Percentiles rank a stretch among this genome's conserved stretches.
phyloP scores from a whole-genome alignment of 345 rosid species.

The Citrus glauca region DNA sequence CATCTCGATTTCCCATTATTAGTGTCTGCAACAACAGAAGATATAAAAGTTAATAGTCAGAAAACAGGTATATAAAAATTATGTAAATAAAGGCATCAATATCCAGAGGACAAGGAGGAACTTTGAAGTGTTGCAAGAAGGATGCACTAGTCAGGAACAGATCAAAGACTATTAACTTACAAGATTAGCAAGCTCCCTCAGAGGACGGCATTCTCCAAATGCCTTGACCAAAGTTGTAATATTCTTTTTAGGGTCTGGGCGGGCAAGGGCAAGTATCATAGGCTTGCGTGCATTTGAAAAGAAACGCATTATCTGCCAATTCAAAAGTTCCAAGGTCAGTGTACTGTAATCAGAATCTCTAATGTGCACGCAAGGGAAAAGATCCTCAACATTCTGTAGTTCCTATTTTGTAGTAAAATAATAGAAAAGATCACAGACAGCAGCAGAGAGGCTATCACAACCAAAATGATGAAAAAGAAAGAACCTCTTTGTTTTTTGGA shows the following conservation, averaged over 20 bases:
- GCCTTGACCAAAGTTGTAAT: constrained; percentile 77
- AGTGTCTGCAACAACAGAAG: constrained; percentile 49
- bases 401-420: background rate
- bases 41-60: background rate
- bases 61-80: background rate
- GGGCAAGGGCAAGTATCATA: constrained; percentile 84
- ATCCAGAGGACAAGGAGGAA: background rate
- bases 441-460: background rate
- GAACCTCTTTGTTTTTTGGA: background rate
- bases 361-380: background rate
- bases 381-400: background rate
- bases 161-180: constrained; percentile 30
- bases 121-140: background rate
- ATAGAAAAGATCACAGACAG: background rate
- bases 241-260: constrained; percentile 87
- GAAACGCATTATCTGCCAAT: constrained; percentile 75
- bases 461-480: background rate
- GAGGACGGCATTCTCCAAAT: constrained; percentile 76
- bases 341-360: background rate
- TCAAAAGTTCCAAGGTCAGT: constrained; percentile 2
- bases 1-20: constrained; percentile 78
- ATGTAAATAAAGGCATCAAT: too few relatives aligned
- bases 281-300: constrained; percentile 78
- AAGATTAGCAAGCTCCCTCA: constrained; percentile 78
- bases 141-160: background rate